Evolutionary conservation across 371 early-diverging fungal species (phyloP).

Genomic region (Mucor indicus): DNA sequence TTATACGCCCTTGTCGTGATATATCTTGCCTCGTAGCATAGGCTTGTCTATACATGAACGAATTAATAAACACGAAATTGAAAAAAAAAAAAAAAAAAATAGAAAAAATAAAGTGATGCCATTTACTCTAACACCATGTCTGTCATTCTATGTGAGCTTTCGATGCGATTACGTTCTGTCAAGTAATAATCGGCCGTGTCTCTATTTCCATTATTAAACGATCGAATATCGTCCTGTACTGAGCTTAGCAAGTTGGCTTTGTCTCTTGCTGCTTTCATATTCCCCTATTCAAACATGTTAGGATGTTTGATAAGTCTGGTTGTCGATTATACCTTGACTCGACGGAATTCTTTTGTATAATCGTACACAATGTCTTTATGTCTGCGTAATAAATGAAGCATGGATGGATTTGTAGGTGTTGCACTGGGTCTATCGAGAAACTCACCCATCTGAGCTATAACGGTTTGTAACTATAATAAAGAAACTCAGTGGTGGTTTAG

Average conservation of each 20-base stretch:
- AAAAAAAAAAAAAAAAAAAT: background rate
- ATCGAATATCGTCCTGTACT: slow-evolving; percentile 55
- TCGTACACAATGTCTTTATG: slow-evolving; percentile 72
- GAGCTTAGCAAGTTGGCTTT: slow-evolving; percentile 62
- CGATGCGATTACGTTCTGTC: slow-evolving; percentile 59
- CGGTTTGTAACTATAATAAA: slow-evolving; percentile 46
- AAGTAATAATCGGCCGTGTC: slow-evolving; percentile 54
- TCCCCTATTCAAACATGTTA: slow-evolving; percentile 30
- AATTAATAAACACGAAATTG: background rate
- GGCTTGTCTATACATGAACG: slow-evolving; percentile 55
- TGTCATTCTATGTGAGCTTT: slow-evolving; percentile 60
- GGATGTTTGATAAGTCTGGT: background rate
- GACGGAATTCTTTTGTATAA: slow-evolving; percentile 65
- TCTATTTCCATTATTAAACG: slow-evolving; percentile 33
- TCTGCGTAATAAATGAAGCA: slow-evolving; percentile 68
- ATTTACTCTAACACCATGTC: slow-evolving; percentile 64
- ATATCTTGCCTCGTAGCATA: slow-evolving; percentile 59
- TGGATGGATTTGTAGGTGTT: slow-evolving; percentile 58
- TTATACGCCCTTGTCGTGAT: slow-evolving; percentile 48
- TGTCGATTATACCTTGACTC: slow-evolving; percentile 43
- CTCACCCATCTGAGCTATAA: slow-evolving; percentile 55
- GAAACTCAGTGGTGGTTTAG: no score
- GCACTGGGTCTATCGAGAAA: slow-evolving; percentile 50
- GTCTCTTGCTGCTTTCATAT: slow-evolving; percentile 56
- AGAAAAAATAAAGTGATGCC: background rate